phyloP scores from a whole-genome alignment of 257 asterid genomes.

The Catharanthus roseus region DNA sequence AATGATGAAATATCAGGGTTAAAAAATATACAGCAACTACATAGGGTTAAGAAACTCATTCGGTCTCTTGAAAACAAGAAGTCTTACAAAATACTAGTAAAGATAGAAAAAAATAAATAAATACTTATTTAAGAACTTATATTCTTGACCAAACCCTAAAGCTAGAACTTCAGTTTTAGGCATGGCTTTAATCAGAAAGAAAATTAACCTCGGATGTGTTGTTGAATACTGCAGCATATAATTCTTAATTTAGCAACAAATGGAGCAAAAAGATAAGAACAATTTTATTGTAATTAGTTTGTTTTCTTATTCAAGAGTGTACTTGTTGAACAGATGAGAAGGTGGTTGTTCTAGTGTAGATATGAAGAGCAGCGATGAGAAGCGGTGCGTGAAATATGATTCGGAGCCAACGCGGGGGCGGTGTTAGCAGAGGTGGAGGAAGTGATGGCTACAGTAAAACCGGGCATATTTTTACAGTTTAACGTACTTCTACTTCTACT shows the following conservation, averaged over 20 bases:
- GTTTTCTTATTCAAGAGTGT: background rate
- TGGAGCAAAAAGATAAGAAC: too few species aligned
- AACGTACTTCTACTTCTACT: too few species aligned
- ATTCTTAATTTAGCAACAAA: background rate
- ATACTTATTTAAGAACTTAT: too few species aligned
- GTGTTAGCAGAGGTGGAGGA: conserved; percentile 13
- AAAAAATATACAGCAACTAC: too few species aligned
- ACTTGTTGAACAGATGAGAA: conserved; percentile 15
- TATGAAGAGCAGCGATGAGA: background rate
- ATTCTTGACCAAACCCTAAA: conserved; percentile 30
- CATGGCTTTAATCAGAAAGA: conserved; percentile 60
- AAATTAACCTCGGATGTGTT: conserved; percentile 25
- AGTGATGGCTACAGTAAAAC: conserved; percentile 9
- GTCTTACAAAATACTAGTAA: conserved; percentile 27
- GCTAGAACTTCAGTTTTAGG: conserved; percentile 59
- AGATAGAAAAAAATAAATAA: too few species aligned
- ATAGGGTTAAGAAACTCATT: too few species aligned
- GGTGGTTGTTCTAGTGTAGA: background rate
- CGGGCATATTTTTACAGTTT: conserved; percentile 15
- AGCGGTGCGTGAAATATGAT: conserved; percentile 12
- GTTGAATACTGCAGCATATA: conserved; percentile 9
- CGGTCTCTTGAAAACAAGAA: too few species aligned
- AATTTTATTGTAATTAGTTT: background rate
- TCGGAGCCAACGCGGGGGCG: conserved; percentile 10
- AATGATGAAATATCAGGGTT: background rate